Evolutionary conservation across 805 yeast species (phyloP), one percentile per base, ranked within the genome.

Genomic region (Cyberlindnera americana): DNA sequence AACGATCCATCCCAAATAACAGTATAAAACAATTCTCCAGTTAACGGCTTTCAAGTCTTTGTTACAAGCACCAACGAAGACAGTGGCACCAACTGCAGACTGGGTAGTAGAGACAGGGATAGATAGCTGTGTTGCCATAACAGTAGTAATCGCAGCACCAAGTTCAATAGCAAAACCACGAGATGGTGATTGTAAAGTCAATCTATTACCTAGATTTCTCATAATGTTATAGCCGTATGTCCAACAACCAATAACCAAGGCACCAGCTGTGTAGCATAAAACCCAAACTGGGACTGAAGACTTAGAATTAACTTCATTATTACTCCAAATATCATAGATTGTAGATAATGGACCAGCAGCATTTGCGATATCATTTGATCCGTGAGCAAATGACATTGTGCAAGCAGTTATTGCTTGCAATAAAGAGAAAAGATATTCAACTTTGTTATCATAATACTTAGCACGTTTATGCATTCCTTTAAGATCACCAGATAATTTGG

Each of bases 331-430:
- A 30, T 69, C 61, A 58, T 78, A 83, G 17, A 82, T 73, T 12
- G 88, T 72, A 32, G 88, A 65, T 50, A 81, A 67, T 24, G 91
- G 90, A 49, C 88, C 90, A 23, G 84, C 74, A 27, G 91, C 89
- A 52, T 83, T 83, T 35, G 88, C 73, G 47, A 83, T 81, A 63
- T 83, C 91, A 56, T 83, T 83, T 28, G 91, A 81, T 41, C 91
- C 91, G 56, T 83, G 91, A 6, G 90, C 86, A 60, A 83, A 81
- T 2, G 90, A 82, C 82, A 82, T 81, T 36, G 88, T 82, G 50
- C 79, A 73, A 13, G 91, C 90, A 29, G 90, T 82, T 47, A 82
- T 61, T 37, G 78, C 81, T 62, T 83, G 91, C 39, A 81, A 65
- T 46, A 81, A 65, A 4, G 90, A 76, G 59, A 75, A 83, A 48